A percentile compares a stretch with the other conserved stretches of the same genome.
Conservation (phyloP, 2,329 filamentous ascomycete genomes). For the Ascochyta fabae region DNA sequence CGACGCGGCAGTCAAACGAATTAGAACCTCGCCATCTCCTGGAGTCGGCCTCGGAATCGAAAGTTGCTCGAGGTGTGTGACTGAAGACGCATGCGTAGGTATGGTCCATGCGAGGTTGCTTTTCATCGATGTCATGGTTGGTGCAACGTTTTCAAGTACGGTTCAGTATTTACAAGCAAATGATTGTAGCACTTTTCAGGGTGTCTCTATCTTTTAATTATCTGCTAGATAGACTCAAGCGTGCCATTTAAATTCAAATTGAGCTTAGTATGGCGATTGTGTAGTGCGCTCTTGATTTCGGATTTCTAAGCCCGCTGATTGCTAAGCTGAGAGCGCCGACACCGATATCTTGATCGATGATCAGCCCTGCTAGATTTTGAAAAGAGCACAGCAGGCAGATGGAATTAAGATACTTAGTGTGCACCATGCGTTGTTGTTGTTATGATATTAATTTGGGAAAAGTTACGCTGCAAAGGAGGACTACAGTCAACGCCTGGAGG, state of each 20-base stretch:
- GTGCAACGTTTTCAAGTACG: not conserved
- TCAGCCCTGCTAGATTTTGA: too few relatives aligned
- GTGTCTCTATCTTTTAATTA: not conserved
- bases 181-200: not conserved
- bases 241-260: not conserved
- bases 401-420: too few relatives aligned
- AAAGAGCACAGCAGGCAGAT: too few relatives aligned
- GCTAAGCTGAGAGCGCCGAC: not conserved
- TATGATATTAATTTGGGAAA: too few relatives aligned
- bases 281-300: not conserved
- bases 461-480: too few relatives aligned
- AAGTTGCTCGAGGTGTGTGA: not conserved
- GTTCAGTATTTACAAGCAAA: not conserved
- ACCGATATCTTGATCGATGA: too few relatives aligned
- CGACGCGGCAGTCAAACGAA: slow-evolving; percentile 30
- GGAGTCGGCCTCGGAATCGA: not conserved
- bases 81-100: slow-evolving; percentile 4
- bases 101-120: slow-evolving; percentile 15
- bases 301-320: slow-evolving; percentile 11
- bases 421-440: too few relatives aligned
- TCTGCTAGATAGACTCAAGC: not conserved
- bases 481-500: too few relatives aligned
- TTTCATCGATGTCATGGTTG: not conserved
- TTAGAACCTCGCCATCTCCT: slow-evolving; percentile 21
- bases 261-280: too few relatives aligned